Percentiles rank a stretch among this genome's conserved stretches.
These are phyloP conservation scores for Cryomyces antarcticus DNA, from an alignment of 495 filamentous ascomycete species.

Conservation along the genomic window DNA sequence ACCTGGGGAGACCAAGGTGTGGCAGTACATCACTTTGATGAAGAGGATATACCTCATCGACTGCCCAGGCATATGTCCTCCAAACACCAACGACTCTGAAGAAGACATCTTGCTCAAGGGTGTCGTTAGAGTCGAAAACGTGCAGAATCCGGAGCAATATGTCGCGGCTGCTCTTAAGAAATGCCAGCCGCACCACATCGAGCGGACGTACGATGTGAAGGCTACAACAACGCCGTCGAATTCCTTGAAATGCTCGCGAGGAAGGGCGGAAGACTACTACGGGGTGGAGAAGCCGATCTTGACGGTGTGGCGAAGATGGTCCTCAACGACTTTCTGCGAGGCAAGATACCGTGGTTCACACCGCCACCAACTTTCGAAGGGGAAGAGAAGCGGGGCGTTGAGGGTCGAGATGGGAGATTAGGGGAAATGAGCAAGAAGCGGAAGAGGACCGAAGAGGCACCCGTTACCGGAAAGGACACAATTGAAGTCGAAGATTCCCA, in stretches of 20 bases:
- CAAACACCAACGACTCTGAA: constrained; percentile 57
- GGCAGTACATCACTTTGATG: constrained; percentile 96
- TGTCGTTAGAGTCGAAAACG: constrained; percentile 83
- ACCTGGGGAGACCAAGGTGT: constrained; percentile 88
- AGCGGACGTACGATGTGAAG: constrained; percentile 78
- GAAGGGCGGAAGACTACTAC: constrained; percentile 68
- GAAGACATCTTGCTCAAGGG: constrained; percentile 83
- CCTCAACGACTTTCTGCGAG: constrained; percentile 81
- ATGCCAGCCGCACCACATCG: constrained; percentile 70
- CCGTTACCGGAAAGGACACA: background rate
- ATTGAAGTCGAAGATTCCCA: background rate
- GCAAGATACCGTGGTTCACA: constrained; percentile 91
- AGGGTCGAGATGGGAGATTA: constrained; percentile 35
- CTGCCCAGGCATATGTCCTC: constrained; percentile 88
- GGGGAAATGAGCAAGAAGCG: constrained; percentile 42
- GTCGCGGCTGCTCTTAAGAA: constrained; percentile 61
- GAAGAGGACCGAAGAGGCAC: constrained; percentile 14
- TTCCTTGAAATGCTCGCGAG: constrained; percentile 76
- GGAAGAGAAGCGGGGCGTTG: constrained; percentile 25
- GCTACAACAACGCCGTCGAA: constrained; percentile 46
- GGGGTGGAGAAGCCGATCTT: constrained; percentile 78
- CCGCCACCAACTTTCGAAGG: constrained; percentile 45
- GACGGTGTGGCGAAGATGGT: constrained; percentile 93
- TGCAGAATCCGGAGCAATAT: constrained; percentile 89
- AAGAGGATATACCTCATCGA: constrained; percentile 93